A percentile compares a stretch with the other conserved stretches of the same genome.
Conservation (phyloP, 208 protist species). For the Wallacemonas rigidus region DNA sequence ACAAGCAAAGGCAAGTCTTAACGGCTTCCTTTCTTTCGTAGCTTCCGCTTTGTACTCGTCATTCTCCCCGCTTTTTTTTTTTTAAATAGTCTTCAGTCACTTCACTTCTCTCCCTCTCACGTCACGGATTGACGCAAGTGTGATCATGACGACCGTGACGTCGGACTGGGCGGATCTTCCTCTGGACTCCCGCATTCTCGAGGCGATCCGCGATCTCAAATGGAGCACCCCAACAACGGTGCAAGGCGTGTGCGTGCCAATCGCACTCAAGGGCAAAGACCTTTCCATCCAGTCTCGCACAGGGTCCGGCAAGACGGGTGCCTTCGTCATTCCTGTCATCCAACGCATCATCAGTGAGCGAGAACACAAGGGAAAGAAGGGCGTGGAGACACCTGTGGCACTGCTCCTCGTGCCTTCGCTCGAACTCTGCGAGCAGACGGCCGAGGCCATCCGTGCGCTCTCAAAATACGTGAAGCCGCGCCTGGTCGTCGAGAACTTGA, state of each 20-base stretch:
- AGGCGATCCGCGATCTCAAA: slow-evolving; percentile 77
- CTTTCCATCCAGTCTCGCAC: slow-evolving; percentile 88
- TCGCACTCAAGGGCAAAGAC: slow-evolving; percentile 91
- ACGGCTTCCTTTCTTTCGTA: no score
- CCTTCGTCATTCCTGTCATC: slow-evolving; percentile 87
- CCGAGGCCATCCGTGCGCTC: slow-evolving; percentile 67
- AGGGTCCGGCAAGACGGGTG: slow-evolving; percentile 89
- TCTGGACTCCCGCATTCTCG: slow-evolving; percentile 77
- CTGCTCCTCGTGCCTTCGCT: slow-evolving; percentile 96
- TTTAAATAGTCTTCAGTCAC: neutral
- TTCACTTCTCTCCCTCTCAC: no score
- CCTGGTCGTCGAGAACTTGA: slow-evolving; percentile 85
- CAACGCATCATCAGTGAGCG: slow-evolving; percentile 85
- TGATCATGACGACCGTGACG: slow-evolving; percentile 22
- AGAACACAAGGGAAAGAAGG: slow-evolving; percentile 43
- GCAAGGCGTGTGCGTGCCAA: slow-evolving; percentile 93
- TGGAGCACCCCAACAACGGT: slow-evolving; percentile 93
- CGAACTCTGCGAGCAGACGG: slow-evolving; percentile 96
- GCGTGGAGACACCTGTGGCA: slow-evolving; percentile 63
- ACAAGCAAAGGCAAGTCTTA: no score
- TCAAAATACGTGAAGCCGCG: slow-evolving; percentile 82
- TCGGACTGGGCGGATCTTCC: slow-evolving; percentile 77
- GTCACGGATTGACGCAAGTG: neutral
- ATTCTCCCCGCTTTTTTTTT: slow-evolving; percentile 1
- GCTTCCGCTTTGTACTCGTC: no score